Evolutionary conservation across 352 stramenopile species (phyloP).

Genomic region (Phytopythium montanum): DNA sequence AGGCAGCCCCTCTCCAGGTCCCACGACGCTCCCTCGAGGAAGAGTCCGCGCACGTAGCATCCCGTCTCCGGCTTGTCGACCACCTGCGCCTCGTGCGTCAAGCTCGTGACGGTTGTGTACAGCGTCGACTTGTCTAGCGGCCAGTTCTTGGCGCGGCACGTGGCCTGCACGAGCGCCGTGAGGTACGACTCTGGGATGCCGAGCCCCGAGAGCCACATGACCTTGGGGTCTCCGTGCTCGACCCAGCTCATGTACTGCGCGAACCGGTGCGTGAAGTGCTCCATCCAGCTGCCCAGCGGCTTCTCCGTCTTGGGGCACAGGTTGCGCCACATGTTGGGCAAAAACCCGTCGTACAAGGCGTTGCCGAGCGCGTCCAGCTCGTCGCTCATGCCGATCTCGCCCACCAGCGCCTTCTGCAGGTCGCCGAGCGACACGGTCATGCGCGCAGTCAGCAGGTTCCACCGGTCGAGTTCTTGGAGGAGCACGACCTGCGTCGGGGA

Average conservation of each 20-base stretch:
- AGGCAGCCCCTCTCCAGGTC: constrained; percentile 77
- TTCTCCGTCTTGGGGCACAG: constrained; percentile 94
- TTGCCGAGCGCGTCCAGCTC: constrained; percentile 91
- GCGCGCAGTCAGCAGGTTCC: constrained; percentile 87
- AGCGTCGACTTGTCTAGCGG: constrained; percentile 94
- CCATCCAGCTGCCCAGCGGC: constrained; percentile 94
- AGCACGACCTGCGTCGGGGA: constrained; percentile 91
- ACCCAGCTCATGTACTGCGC: constrained; percentile 93
- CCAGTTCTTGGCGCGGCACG: constrained; percentile 92
- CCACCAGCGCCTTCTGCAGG: constrained; percentile 90
- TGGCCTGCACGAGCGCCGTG: constrained; percentile 94
- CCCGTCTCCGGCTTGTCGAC: constrained; percentile 69
- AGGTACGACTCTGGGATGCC: constrained; percentile 96
- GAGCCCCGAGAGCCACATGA: constrained; percentile 94
- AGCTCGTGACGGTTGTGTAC: constrained; percentile 92
- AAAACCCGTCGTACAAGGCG: constrained; percentile 91
- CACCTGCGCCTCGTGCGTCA: constrained; percentile 64
- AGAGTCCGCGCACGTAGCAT: constrained; percentile 91
- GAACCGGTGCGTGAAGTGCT: constrained; percentile 88
- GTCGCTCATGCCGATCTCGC: constrained; percentile 97
- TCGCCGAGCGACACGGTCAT: constrained; percentile 88
- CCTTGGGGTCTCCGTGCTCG: constrained; percentile 79
- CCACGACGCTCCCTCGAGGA: constrained; percentile 94
- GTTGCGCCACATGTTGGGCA: constrained; percentile 89
- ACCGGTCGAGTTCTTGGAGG: constrained; percentile 94